phyloP scores from a whole-genome alignment of 2,329 filamentous ascomycete genomes.

The Elsinoe australis region DNA sequence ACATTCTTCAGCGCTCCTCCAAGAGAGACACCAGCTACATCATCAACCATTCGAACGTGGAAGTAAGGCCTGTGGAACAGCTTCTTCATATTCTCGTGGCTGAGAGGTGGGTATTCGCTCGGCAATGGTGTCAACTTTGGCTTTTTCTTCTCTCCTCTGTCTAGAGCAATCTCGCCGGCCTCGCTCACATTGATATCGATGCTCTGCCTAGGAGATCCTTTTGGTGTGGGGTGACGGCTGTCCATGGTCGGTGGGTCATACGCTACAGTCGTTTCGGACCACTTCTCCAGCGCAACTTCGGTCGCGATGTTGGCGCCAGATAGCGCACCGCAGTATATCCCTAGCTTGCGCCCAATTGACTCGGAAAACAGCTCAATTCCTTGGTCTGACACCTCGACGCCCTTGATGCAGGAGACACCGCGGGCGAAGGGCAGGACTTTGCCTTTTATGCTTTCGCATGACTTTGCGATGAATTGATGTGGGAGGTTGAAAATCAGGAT shows the following conservation, averaged over 20 bases:
- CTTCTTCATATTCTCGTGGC: slow-evolving; percentile 72
- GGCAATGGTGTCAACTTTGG: slow-evolving; percentile 68
- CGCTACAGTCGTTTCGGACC: slow-evolving; percentile 92
- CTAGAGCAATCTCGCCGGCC: slow-evolving; percentile 26
- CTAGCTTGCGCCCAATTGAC: slow-evolving; percentile 80
- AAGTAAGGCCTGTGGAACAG: slow-evolving; percentile 97
- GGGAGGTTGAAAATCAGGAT: slow-evolving; percentile 95
- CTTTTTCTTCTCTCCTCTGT: slow-evolving; percentile 52
- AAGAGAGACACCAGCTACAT: slow-evolving; percentile 94
- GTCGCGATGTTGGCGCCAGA: slow-evolving; percentile 94
- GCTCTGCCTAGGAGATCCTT: slow-evolving; percentile 43
- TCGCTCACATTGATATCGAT: slow-evolving; percentile 35
- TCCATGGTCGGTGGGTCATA: slow-evolving; percentile 91
- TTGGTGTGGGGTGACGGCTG: slow-evolving; percentile 62
- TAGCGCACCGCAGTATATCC: slow-evolving; percentile 93
- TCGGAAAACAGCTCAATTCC: slow-evolving; percentile 88
- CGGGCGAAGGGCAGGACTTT: slow-evolving; percentile 87
- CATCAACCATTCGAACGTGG: slow-evolving; percentile 85
- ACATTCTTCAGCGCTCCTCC: slow-evolving; percentile 96
- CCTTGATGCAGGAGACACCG: slow-evolving; percentile 96
- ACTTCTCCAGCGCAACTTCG: slow-evolving; percentile 92
- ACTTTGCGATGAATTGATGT: slow-evolving; percentile 87
- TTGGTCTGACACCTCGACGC: slow-evolving; percentile 82
- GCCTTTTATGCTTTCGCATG: slow-evolving; percentile 76
- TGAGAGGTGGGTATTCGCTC: slow-evolving; percentile 73